Evolutionary conservation across 2,329 filamentous ascomycete genomes (phyloP), one percentile per base, ranked within the genome.

Genomic region (Talaromyces sp.): DNA sequence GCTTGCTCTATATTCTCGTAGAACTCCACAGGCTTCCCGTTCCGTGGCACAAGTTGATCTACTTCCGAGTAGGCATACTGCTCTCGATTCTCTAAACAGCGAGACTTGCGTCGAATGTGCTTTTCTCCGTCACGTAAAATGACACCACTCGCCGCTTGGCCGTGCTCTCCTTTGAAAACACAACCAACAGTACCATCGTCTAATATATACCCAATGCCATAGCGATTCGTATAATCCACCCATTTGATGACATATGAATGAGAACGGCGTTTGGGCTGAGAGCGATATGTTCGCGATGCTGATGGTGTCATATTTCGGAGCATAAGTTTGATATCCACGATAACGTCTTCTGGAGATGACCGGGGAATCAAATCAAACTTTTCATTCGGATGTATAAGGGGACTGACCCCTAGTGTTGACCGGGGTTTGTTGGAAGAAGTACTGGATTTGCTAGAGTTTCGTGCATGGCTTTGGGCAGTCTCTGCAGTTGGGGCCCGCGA

Each of bases 221-320:
- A 83, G 56, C 81, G 78, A 65, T 82, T 82, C 7, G 82, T 82
- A 68, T 84, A 84, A 68, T 84, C 82, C 22, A 84, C 82, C 82
- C 82, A 84, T 72, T 83, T 84, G 58, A 83, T 80, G 4, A 84
- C 81, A 65, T 82, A 80, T 2, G 80, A 73, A 62, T 82, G 80
- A 2, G 76, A 76, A 36, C 73, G 69, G 31, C 72, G 71, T 47
- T 72, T 69, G 7, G 71, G 64, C 2, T 70, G 70, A 19, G 70
- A 68, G n/a, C 67, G 61, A 8, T 68, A 67, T 34, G 75, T 72
- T 40, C 77, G 73, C 38, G 68, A 69, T n/a, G 74, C 67, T 3
- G 74, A 71, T n/a, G 72, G 75, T 5, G 72, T 69, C 67, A 80
- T 68, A 45, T 76, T 77, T 27, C 74, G 71, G 15, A 80, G 68